Base-by-base conservation (phyloP, 441 rosid genomes). In the Arabidopsis lyrata region DNA sequence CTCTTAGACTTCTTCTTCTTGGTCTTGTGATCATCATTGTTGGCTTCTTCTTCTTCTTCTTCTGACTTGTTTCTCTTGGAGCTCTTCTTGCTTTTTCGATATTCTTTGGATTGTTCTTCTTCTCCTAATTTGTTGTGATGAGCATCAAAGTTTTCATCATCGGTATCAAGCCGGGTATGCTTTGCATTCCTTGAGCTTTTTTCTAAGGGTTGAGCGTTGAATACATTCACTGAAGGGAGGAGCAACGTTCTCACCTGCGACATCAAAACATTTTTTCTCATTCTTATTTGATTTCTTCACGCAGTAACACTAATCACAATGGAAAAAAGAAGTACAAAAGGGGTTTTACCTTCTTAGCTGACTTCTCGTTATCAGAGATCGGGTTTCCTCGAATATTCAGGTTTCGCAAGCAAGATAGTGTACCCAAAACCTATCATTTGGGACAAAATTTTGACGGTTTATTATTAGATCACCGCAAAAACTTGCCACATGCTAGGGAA, bases 351-450 rank as follows among this genome's bases (percentile, higher is more conserved):
- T 94, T 90, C 76, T 87, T 90, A 32, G 77, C 77, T 54, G 86
- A 76, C 78, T 89, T 92, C 36, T 87, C 94, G 5, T 79, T 84
- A 32, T 88, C 90, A 31, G 89, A 83, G 70, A 94, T 61, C 0
- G 91, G 97, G 78, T 94, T 94, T 70, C 99, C 97, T 71, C 75
- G 88, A 71, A 94, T 76, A 81, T 92, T 94, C 79, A 94, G 88
- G 78, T 88, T 92, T 65, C 81, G 80, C 68, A 92, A 80, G 68
- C 84, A 80, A 44, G 84, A 80, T 11, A 90, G 63, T 52, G 85
- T 84, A 24, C 81, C 85, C 77, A 92, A 80, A 48, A 85, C 90
- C 97, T 94, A 81, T 62, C 70, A 68, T 70, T 78, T 24, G 38
- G 41, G 41, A 47, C 11, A 4, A 22, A 54, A 36, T 29, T 35